Base-by-base conservation (phyloP, 257 asterid genomes). In the Pogostemon cablin region DNA sequence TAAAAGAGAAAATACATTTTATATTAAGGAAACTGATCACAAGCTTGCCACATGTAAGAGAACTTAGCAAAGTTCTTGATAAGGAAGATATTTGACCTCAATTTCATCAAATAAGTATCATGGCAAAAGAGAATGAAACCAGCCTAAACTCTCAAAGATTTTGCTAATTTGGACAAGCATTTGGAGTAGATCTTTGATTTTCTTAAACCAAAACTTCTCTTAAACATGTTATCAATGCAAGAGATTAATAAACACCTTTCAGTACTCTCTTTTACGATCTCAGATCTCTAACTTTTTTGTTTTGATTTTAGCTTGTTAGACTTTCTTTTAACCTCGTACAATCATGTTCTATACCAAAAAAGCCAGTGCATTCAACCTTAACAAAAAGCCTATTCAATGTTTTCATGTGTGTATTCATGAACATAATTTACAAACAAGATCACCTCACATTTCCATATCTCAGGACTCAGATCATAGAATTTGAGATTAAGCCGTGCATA, bases 371-470 rank as follows among this genome's bases (percentile, higher is more conserved):
- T 25, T 20, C 43, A 44, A 10, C 20, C 68, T 74, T 56, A 39
- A 46, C 47, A 62, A 62, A 61, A 6, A 34, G 53, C 17, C 46
- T 48, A 69, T 47, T 46, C n/a, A 11, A 40, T 50, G 60, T 25
- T 35, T 62, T 43, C n/a, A 6, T n/a, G 59, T 9, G 6, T 70
- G 3, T 41, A 48, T 11, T 42, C 8, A 17, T 49, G 56, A 73
- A 68, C 60, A 58, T 50, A 68, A 48, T 41, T 74, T 62, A 75
- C 47, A 71, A 54, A 62, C 71, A 8, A 61, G 5, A 34, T 58
- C 8, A 60, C 53, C 52, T 32, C 59, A 55, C 5, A 46, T 35
- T 37, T 68, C 73, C 20, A 59, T 32, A 72, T 43, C 72, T 12
- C 5, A 34, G 40, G 56, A 69, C 55, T 12, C 5, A 34, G 40